Evolutionary conservation across 2,329 filamentous ascomycete genomes (phyloP).

Genomic region (Cryphonectria naterciae): DNA sequence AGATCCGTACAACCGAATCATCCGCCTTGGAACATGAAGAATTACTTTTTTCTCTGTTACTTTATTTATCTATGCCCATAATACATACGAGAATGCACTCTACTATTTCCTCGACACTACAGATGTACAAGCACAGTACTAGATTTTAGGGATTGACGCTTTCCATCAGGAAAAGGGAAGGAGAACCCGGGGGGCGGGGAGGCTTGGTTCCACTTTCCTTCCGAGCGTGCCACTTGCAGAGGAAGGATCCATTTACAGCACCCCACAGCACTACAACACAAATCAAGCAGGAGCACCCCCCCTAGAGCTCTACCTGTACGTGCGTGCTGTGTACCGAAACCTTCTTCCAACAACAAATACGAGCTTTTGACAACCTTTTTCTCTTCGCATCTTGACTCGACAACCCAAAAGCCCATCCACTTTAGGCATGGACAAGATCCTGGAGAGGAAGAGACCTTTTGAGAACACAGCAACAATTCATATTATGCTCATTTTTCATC

Average conservation of each 20-base stretch:
- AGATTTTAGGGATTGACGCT: background rate
- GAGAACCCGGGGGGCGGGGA: too few species aligned
- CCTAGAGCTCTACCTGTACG: background rate
- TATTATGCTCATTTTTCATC: too few species aligned
- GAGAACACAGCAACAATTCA: too few species aligned
- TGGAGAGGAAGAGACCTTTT: too few species aligned
- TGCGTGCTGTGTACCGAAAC: background rate
- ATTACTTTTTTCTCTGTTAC: background rate
- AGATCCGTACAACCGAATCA: background rate
- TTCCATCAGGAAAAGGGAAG: background rate
- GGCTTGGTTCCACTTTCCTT: background rate
- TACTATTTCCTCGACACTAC: background rate
- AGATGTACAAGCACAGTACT: background rate
- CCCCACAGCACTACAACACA: background rate
- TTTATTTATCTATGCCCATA: background rate
- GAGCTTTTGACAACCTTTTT: background rate
- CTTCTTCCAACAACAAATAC: background rate
- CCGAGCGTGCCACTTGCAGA: background rate
- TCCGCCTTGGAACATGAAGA: background rate
- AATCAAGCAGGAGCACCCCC: background rate
- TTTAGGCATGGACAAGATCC: background rate
- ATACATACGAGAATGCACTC: background rate
- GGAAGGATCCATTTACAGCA: background rate
- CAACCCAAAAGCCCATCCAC: background rate
- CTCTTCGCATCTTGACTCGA: background rate